Conservation (phyloP, 306 rosid species). For the Cicer arietinum region DNA sequence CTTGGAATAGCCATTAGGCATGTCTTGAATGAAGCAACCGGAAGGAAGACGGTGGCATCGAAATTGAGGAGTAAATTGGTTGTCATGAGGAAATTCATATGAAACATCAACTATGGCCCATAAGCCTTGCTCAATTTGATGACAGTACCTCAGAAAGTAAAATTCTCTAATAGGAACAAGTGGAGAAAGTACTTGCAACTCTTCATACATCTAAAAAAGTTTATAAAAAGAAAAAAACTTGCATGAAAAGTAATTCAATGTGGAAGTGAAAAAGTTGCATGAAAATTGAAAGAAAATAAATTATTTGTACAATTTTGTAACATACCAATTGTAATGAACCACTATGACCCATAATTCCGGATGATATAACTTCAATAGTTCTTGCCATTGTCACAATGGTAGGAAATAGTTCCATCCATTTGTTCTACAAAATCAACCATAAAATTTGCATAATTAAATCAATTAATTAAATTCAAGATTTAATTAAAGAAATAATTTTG, state of each 20-base stretch:
- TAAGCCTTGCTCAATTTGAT: conserved; percentile 81
- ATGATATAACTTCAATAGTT: conserved; percentile 76
- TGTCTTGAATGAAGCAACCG: conserved; percentile 87
- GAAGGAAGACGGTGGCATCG: conserved; percentile 80
- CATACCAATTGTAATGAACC: conserved; percentile 83
- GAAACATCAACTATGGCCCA: conserved; percentile 92
- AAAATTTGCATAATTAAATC: neutral
- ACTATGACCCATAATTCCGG: conserved; percentile 78
- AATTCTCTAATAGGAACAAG: conserved; percentile 82
- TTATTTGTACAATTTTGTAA: neutral
- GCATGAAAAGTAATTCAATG: neutral
- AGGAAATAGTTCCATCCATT: conserved; percentile 84
- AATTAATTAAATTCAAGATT: neutral
- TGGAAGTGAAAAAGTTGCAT: neutral
- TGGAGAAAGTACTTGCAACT: conserved; percentile 83
- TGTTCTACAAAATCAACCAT: conserved; percentile 62
- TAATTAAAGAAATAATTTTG: neutral
- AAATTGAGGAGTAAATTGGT: conserved; percentile 64
- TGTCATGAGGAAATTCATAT: conserved; percentile 75
- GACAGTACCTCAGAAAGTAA: conserved; percentile 81
- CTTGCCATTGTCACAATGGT: conserved; percentile 80
- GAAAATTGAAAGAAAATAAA: neutral
- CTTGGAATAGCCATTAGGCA: conserved; percentile 97
- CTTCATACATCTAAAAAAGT: conserved; percentile 73
- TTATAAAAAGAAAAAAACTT: neutral